These are phyloP conservation scores for Trichomonas tenax DNA, from an alignment of 208 protist species.

Conservation along the genomic window DNA sequence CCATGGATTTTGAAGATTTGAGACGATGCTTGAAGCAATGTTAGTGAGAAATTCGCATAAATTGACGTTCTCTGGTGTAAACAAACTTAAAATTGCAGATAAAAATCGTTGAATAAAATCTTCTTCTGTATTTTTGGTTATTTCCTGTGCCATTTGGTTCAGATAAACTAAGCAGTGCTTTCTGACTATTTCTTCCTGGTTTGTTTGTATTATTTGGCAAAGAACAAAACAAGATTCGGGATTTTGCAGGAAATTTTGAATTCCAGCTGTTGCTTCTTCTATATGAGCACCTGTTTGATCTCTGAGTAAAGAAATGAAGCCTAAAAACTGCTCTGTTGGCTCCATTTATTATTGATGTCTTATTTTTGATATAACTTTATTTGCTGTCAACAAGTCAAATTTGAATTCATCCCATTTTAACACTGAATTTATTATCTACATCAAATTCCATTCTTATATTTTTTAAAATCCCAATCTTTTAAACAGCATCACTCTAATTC, in stretches of 20 bases:
- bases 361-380: no score
- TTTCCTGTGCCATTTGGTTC: background rate
- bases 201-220: background rate
- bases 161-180: background rate
- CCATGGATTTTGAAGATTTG: no score
- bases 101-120: background rate
- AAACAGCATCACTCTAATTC: no score
- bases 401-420: no score
- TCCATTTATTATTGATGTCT: no score
- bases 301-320: background rate
- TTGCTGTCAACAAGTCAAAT: no score
- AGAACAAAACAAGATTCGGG: background rate
- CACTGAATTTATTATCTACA: no score
- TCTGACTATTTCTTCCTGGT: background rate
- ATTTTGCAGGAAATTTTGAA: background rate
- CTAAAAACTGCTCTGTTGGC: no score
- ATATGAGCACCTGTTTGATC: background rate
- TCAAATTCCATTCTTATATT: no score
- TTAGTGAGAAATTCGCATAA: background rate
- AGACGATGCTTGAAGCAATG: no score
- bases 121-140: background rate
- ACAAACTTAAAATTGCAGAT: background rate
- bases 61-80: background rate
- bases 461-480: no score
- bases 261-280: background rate